Base-by-base conservation (phyloP, 768 basidiomycete genomes). In the Mycena amicta region DNA sequence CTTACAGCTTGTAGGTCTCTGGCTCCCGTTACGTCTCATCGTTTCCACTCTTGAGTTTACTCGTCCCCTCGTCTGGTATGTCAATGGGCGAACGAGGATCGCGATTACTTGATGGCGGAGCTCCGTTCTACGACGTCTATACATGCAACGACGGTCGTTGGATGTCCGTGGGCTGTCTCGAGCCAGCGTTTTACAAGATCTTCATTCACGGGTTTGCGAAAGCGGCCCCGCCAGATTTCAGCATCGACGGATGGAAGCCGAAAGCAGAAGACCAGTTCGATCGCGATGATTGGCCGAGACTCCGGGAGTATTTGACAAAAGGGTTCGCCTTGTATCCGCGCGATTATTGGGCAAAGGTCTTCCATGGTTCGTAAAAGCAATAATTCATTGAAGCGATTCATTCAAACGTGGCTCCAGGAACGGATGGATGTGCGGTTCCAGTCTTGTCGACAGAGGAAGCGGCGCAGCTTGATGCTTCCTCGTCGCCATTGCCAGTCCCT, bases 51-150 rank as follows among this genome's bases (percentile, higher is more conserved):
- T 71, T 89, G 30, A 79, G 82, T 60, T 61, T 74, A 49, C 65
- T 77, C 41, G 58, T 78, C 33, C 65, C 65, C 20, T 54, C 63
- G 16, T 73, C 78, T 11, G 61, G 71, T 3, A 65, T 80, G 33
- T 80, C 81, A 61, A 67, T 69, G 22, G 72, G 73, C 25, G 70
- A 72, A 23, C 78, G 87, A 53, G 88, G 88, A 22, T 70, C 72
- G 4, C 88, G 89, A 63, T 41, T 80, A 1, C 81, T 93, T 22
- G 92, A 92, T 62, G 89, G 90, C 0, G 90, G 89, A 3, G 81
- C 89, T 4, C 92, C 92, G 0, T 92, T 86, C 74, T 94, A 94
- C 66, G 80, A 78, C 57, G 73, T 90, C 11, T 93, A 94, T 65
- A 77, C 79, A 0, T 92, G 90, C 68, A 77, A 83, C 55, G 90